phyloP scores from a whole-genome alignment of 805 yeast genomes.

The Debaryomyces castellii region DNA sequence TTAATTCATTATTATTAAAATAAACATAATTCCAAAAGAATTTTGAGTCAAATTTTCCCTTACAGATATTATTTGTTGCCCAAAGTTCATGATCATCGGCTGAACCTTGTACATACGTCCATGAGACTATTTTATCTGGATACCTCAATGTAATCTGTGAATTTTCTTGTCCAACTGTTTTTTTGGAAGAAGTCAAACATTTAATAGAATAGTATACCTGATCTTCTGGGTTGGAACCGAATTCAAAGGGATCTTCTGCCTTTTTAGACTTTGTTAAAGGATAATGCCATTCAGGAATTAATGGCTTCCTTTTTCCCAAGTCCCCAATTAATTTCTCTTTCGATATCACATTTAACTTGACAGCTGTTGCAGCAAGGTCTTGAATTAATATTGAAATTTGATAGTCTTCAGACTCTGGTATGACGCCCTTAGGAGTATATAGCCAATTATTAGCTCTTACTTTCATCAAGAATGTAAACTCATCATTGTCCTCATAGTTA shows the following conservation, averaged over 20 bases:
- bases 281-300: slow-evolving; percentile 69
- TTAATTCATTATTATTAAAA: slow-evolving; percentile 2
- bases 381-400: slow-evolving; percentile 51
- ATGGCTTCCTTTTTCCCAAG: slow-evolving; percentile 36
- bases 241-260: slow-evolving; percentile 3
- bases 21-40: slow-evolving; percentile 52
- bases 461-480: neutral
- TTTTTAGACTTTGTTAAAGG: slow-evolving; percentile 31
- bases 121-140: slow-evolving; percentile 8
- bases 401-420: slow-evolving; percentile 56
- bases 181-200: slow-evolving; percentile 62
- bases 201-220: slow-evolving; percentile 35
- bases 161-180: slow-evolving; percentile 22
- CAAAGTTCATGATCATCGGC: slow-evolving; percentile 94
- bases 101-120: slow-evolving; percentile 81
- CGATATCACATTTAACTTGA: slow-evolving; percentile 38
- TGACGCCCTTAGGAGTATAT: slow-evolving; percentile 34
- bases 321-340: slow-evolving; percentile 26
- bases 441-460: slow-evolving; percentile 32
- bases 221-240: neutral
- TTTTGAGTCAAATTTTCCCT: slow-evolving; percentile 50
- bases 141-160: slow-evolving; percentile 54
- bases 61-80: slow-evolving; percentile 42
- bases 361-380: slow-evolving; percentile 44
- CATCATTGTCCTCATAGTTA: neutral